phyloP scores from a whole-genome alignment of 1,139 yeast genomes.

The Nadsonia starkeyi-henricii region DNA sequence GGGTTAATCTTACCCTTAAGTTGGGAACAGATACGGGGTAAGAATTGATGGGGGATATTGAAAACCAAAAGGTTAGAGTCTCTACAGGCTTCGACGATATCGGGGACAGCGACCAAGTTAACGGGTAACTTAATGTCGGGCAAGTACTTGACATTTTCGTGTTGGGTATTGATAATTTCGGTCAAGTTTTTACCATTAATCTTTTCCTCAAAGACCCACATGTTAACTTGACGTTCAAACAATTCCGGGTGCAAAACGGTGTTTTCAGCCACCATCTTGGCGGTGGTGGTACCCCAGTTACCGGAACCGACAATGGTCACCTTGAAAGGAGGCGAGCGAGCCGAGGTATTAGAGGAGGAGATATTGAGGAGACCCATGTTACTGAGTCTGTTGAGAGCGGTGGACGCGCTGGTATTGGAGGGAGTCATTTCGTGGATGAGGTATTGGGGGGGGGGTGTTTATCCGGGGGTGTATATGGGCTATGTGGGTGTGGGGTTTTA shows the following conservation, averaged over 20 bases:
- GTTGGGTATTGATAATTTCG: conserved; percentile 71
- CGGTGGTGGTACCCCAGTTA: conserved; percentile 75
- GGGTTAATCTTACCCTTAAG: conserved; percentile 61
- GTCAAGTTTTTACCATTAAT: conserved; percentile 54
- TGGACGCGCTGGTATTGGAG: background rate
- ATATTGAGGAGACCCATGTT: conserved; percentile 5
- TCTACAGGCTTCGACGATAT: conserved; percentile 52
- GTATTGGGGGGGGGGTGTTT: background rate
- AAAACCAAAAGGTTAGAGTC: conserved; percentile 75
- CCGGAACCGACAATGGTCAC: conserved; percentile 32
- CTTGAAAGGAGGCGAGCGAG: conserved; percentile 12
- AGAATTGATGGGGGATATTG: conserved; percentile 90
- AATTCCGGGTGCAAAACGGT: conserved; percentile 51
- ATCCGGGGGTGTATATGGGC: background rate
- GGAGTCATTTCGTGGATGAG: background rate
- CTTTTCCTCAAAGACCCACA: conserved; percentile 92
- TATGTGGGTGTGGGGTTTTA: background rate
- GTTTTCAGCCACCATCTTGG: conserved; percentile 85
- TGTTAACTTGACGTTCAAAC: conserved; percentile 56
- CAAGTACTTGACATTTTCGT: conserved; percentile 68
- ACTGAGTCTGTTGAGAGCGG: conserved; percentile 6
- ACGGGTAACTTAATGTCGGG: conserved; percentile 70
- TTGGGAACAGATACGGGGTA: conserved; percentile 58
- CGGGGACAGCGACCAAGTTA: conserved; percentile 76
- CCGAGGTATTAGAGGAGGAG: conserved; percentile 3